phyloP scores from a whole-genome alignment of 31 red algal genomes.

The Bonnemaisonia californica region DNA sequence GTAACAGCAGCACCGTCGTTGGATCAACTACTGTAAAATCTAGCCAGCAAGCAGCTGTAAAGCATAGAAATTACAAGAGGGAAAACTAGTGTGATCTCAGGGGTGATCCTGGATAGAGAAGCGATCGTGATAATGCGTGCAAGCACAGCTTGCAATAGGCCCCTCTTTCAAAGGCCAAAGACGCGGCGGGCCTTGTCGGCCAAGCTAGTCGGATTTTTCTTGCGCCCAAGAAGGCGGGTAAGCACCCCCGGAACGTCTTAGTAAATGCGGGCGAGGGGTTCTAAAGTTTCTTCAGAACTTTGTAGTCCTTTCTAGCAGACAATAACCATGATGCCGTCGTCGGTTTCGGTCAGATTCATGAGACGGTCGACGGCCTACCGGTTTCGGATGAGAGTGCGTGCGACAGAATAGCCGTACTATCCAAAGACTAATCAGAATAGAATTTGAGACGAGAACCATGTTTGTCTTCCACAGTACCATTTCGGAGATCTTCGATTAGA shows the following conservation, averaged over 20 bases:
- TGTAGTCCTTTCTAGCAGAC: background rate
- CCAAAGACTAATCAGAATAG: background rate
- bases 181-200: too few species aligned
- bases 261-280: background rate
- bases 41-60: too few species aligned
- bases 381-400: background rate
- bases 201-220: background rate
- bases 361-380: background rate
- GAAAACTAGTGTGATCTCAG: too few species aligned
- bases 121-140: too few species aligned
- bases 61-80: too few species aligned
- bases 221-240: background rate
- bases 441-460: background rate
- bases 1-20: too few species aligned
- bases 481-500: slow-evolving; percentile 12
- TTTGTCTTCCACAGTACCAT: background rate
- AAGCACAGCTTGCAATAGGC: too few species aligned
- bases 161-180: too few species aligned
- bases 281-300: background rate
- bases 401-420: slow-evolving; percentile 3
- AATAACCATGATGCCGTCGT: background rate
- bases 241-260: background rate
- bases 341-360: background rate
- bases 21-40: too few species aligned
- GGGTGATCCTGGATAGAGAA: too few species aligned